A percentile compares a stretch with the other conserved stretches of the same genome.
Conservation (phyloP, 805 yeast genomes). For the Naumovozyma castellii region DNA sequence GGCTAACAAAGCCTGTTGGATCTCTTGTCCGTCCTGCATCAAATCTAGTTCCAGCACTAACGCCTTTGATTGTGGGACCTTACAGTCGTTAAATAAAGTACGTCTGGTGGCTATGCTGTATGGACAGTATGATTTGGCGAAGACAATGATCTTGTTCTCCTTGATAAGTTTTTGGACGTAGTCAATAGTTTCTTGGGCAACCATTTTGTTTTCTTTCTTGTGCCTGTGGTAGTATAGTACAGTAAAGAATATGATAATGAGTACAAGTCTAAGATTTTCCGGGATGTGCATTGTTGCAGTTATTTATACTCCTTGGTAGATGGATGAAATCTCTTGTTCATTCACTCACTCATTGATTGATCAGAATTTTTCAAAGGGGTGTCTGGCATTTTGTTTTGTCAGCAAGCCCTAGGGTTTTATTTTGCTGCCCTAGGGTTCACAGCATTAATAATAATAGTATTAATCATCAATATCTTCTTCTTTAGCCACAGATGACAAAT, state of each 20-base stretch:
- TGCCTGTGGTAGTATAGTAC: neutral
- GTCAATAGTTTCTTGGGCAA: constrained; percentile 44
- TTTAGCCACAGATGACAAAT: too few relatives aligned
- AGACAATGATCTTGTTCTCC: constrained; percentile 61
- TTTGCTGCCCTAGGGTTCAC: too few relatives aligned
- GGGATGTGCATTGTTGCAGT: neutral
- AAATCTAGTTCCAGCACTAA: constrained; percentile 36
- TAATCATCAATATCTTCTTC: too few relatives aligned
- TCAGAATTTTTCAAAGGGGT: too few relatives aligned
- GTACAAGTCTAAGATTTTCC: neutral
- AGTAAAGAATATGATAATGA: neutral
- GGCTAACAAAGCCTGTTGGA: constrained; percentile 67
- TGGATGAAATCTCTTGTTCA: too few relatives aligned
- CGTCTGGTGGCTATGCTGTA: constrained; percentile 41
- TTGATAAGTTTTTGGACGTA: constrained; percentile 57
- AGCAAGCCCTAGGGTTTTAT: too few relatives aligned
- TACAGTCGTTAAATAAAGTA: constrained; percentile 31
- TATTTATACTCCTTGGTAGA: too few relatives aligned
- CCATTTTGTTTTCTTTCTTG: constrained; percentile 30
- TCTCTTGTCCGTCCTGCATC: constrained; percentile 61
- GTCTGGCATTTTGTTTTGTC: too few relatives aligned
- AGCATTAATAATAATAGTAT: too few relatives aligned
- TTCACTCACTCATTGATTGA: too few relatives aligned
- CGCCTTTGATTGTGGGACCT: constrained; percentile 35
- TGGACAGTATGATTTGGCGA: constrained; percentile 72